Evolutionary conservation across 257 asterid species (phyloP).

Genomic region (Salvia miltiorrhiza): DNA sequence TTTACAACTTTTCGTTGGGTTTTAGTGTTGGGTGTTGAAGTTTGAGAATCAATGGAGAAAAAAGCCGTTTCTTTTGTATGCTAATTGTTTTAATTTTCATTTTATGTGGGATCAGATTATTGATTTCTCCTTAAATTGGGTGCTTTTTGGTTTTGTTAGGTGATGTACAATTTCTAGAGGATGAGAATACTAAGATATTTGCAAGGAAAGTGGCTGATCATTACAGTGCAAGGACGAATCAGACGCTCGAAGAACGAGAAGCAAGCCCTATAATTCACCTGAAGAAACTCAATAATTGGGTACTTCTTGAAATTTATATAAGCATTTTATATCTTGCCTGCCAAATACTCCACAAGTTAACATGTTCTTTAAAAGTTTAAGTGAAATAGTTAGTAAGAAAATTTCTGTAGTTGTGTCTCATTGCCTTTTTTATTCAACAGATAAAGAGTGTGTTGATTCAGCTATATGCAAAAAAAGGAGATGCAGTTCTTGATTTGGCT

Average conservation of each 20-base stretch:
- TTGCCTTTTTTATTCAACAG: constrained; percentile 36
- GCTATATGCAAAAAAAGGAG: constrained; percentile 75
- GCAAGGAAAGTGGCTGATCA: constrained; percentile 97
- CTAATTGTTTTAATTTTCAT: background rate
- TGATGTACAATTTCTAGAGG: constrained; percentile 59
- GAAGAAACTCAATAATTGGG: constrained; percentile 98
- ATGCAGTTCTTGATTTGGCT: constrained; percentile 94
- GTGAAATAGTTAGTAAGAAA: background rate
- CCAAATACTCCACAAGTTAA: background rate
- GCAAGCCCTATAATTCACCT: constrained; percentile 97
- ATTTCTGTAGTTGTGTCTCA: background rate
- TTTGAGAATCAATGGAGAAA: background rate
- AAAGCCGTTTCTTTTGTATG: background rate
- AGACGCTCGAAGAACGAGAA: constrained; percentile 93
- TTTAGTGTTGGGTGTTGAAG: constrained; percentile 3
- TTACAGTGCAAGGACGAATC: constrained; percentile 94
- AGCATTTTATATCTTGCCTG: background rate
- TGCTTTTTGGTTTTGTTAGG: constrained; percentile 32
- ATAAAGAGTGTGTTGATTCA: constrained; percentile 96
- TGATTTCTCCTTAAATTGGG: background rate
- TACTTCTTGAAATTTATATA: constrained; percentile 24
- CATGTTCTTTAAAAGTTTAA: background rate
- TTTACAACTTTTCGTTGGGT: background rate
- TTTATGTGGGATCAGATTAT: background rate
- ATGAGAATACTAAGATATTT: constrained; percentile 67